Evolutionary conservation across 176 grass and related monocot species (phyloP), one percentile per base, ranked within the genome.

Genomic region (Tillandsia leiboldiana): DNA sequence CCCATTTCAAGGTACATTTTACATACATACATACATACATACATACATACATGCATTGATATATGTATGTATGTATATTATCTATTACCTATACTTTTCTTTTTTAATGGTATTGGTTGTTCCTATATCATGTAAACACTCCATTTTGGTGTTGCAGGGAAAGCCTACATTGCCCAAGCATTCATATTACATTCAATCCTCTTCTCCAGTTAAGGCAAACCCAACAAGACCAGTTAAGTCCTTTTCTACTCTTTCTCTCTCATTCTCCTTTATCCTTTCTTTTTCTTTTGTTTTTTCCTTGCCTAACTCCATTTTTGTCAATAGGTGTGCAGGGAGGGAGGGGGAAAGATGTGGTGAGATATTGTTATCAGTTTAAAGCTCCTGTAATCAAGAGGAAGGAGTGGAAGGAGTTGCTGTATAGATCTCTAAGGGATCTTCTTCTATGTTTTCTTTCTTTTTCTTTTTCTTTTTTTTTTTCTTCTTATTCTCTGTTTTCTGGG

Each of bases 151-250:
- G 33, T 42, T 70, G 72, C 82, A 84, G 82, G 71, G 61, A 52
- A 74, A 79, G 2, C 22, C 51, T 64, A 56, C 62, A 56, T 75
- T 71, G 10, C 15, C 72, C 13, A 80, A 76, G 52, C 88, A 87
- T 69, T 80, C 84, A 68, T 77, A 81, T 51, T 81, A 77, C 75
- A 79, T 85, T 62, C 83, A 80, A 74, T 73, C 94, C 51, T 15
- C 84, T 79, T 54, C 82, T 7, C 10, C 79, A 62, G 78, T 64
- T 53, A 83, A 88, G 2, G 70, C 79, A 78, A 83, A 70, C 29
- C 57, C 77, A 64, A 59, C 80, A 51, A 72, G 87, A 82, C 84
- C 86, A 23, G 94, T 99, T 61, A 52, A 86, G 79, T 75, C 53
- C 42, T 76, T 76, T 12, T 49, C 50, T 63, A 33, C 53, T 17